Evolutionary conservation across 768 basidiomycete genomes (phyloP).

Genomic region (Pleurotus giganteus): DNA sequence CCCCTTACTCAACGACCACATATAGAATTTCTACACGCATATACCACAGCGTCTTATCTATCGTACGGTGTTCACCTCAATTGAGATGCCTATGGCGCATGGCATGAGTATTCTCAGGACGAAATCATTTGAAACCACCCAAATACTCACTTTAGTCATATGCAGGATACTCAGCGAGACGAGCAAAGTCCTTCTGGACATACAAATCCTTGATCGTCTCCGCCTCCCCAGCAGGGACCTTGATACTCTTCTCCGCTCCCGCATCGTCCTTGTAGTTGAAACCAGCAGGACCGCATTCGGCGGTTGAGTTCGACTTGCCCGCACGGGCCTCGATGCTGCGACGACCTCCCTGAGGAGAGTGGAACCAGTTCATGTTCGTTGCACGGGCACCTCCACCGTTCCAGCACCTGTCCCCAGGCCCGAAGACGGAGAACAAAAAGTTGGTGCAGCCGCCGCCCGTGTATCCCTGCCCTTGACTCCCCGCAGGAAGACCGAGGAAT

Average conservation of each 20-base stretch:
- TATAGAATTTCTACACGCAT: too few species aligned
- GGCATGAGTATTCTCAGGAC: too few species aligned
- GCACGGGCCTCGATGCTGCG: background rate
- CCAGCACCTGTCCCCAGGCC: background rate
- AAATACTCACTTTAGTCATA: conserved; percentile 1
- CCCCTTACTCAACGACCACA: too few species aligned
- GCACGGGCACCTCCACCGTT: conserved; percentile 1
- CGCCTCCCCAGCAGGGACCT: background rate
- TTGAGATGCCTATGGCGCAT: too few species aligned
- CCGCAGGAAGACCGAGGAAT: background rate
- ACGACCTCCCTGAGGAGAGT: background rate
- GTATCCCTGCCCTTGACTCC: conserved; percentile 1
- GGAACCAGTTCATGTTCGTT: background rate
- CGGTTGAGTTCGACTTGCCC: background rate
- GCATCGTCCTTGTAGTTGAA: background rate
- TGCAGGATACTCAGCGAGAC: background rate
- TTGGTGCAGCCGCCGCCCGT: background rate
- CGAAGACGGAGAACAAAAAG: conserved; percentile 2
- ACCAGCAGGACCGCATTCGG: background rate
- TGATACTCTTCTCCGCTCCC: background rate
- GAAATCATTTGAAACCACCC: too few species aligned
- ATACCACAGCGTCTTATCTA: too few species aligned
- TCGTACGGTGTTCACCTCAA: too few species aligned
- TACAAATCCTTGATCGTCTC: background rate
- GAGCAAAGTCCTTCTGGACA: background rate